Evolutionary conservation across 140 eudicot genomes (phyloP).

Genomic region (Oenanthe javanica): DNA sequence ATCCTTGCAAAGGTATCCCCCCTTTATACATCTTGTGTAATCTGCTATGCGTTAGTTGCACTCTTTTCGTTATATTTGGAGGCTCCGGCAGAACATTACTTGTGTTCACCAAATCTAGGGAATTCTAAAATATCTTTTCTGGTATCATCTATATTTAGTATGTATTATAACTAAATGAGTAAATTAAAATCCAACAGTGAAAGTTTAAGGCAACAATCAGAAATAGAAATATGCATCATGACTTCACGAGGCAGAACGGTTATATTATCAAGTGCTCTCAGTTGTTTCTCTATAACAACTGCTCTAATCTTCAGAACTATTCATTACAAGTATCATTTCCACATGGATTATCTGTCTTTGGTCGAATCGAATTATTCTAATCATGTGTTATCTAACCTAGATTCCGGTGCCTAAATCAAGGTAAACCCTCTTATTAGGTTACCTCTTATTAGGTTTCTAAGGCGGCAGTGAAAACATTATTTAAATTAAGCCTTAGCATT

Average conservation of each 20-base stretch:
- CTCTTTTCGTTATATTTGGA: not conserved
- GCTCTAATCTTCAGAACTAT: not conserved
- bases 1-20: constrained; percentile 67
- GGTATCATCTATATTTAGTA: not conserved
- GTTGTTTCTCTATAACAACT: not conserved
- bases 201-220: not conserved
- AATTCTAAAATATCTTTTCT: not conserved
- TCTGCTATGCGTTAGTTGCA: not conserved
- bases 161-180: not conserved
- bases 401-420: not conserved
- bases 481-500: not conserved
- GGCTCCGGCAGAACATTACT: not conserved
- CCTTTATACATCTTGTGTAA: not conserved
- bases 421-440: not conserved
- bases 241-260: constrained; percentile 1
- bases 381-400: not conserved
- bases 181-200: not conserved
- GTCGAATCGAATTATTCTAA: not conserved
- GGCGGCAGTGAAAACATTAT: not conserved
- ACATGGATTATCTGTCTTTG: not conserved
- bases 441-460: not conserved
- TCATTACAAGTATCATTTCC: not conserved
- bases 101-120: not conserved
- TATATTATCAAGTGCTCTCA: not conserved
- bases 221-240: not conserved